Conservation (phyloP, 2,329 filamentous ascomycete genomes). For the Furcasterigmium furcatum region DNA sequence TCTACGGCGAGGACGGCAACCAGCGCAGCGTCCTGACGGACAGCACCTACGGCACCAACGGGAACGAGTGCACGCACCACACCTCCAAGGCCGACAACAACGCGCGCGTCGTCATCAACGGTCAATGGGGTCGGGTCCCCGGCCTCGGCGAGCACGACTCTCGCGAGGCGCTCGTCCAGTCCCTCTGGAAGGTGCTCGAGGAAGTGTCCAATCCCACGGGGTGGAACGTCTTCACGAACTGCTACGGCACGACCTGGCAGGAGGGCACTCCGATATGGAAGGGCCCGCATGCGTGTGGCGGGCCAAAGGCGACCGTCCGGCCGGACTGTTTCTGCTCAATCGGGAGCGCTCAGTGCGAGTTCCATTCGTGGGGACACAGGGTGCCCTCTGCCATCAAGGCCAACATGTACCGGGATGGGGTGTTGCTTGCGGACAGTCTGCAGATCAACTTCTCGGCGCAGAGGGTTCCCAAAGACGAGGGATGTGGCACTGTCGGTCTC, state of each 20-base stretch:
- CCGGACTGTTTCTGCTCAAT: background rate
- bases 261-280: conserved; percentile 2
- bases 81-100: conserved; percentile 7
- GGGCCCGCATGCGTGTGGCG: background rate
- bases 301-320: background rate
- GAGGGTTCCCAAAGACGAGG: conserved; percentile 4
- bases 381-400: conserved; percentile 11
- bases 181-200: conserved; percentile 11
- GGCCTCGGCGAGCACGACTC: conserved; percentile 9
- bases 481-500: conserved; percentile 7
- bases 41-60: conserved; percentile 3
- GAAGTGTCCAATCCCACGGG: conserved; percentile 5
- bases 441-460: conserved; percentile 9
- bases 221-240: conserved; percentile 11
- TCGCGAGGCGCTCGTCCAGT: conserved; percentile 11
- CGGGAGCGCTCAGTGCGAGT: conserved; percentile 9
- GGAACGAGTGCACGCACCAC: conserved; percentile 9
- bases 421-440: conserved; percentile 10
- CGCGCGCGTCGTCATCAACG: conserved; percentile 10
- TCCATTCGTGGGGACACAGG: conserved; percentile 10
- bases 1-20: conserved; percentile 12
- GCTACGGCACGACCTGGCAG: conserved; percentile 10
- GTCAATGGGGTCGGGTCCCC: conserved; percentile 11
- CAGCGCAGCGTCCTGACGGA: conserved; percentile 10
- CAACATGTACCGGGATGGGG: conserved; percentile 11